Evolutionary conservation across 768 basidiomycete species (phyloP).

Genomic region (Auricularia auricula-judae): DNA sequence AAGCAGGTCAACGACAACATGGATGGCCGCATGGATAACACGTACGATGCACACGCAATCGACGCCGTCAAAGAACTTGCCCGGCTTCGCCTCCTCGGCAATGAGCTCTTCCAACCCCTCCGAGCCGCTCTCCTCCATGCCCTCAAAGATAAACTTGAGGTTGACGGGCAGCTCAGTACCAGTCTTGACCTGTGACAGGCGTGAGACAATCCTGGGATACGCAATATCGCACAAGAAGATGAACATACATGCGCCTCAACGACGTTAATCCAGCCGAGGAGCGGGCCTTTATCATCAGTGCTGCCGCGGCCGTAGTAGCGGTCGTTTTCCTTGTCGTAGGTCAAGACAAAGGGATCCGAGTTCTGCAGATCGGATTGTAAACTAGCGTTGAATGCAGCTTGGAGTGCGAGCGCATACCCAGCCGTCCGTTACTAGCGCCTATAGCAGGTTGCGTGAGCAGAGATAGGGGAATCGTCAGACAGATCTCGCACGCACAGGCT

Average conservation of each 20-base stretch:
- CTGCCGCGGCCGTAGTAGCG: conserved; percentile 78
- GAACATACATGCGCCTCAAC: conserved; percentile 59
- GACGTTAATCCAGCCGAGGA: conserved; percentile 83
- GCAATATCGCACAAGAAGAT: neutral
- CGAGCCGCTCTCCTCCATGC: conserved; percentile 93
- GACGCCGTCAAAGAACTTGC: conserved; percentile 73
- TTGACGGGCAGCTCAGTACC: conserved; percentile 76
- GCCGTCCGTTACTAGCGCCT: conserved; percentile 51
- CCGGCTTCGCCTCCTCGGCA: conserved; percentile 53
- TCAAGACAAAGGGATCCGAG: conserved; percentile 73
- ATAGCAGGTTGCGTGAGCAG: neutral
- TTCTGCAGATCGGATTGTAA: conserved; percentile 10
- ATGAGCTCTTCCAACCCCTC: conserved; percentile 88
- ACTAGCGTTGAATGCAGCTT: neutral
- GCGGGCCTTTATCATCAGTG: conserved; percentile 85
- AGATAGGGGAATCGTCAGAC: neutral
- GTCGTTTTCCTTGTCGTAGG: conserved; percentile 37
- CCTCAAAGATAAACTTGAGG: conserved; percentile 85
- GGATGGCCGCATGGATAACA: conserved; percentile 6
- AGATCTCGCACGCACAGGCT: conserved; percentile 47
- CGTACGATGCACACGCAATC: conserved; percentile 89
- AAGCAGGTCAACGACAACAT: neutral
- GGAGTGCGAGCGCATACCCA: conserved; percentile 34
- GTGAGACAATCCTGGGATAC: neutral
- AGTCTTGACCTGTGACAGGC: conserved; percentile 21